These are phyloP conservation scores for Botrytis sinoallii DNA, from an alignment of 2,329 filamentous ascomycete species.

Conservation along the genomic window DNA sequence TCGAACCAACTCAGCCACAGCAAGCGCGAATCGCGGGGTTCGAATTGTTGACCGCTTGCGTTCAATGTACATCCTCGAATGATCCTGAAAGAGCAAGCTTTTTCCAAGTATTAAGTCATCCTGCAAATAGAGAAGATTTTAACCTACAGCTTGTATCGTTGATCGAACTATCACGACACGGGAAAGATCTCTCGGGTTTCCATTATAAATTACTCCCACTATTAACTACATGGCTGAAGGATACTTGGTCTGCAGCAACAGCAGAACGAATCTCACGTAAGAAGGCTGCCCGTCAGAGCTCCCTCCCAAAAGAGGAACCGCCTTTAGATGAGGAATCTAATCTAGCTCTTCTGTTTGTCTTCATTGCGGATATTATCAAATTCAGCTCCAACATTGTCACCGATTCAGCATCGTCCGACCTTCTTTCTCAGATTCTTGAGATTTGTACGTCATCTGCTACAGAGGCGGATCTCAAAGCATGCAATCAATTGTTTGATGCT, in stretches of 20 bases:
- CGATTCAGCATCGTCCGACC: slow-evolving; percentile 56
- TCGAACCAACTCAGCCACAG: slow-evolving; percentile 53
- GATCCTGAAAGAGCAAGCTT: slow-evolving; percentile 65
- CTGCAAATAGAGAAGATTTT: slow-evolving; percentile 60
- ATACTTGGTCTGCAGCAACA: slow-evolving; percentile 53
- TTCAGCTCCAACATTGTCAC: slow-evolving; percentile 70
- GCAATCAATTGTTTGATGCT: slow-evolving; percentile 65
- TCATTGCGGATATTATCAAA: slow-evolving; percentile 67
- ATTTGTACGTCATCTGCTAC: slow-evolving; percentile 68
- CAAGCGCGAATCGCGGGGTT: slow-evolving; percentile 59
- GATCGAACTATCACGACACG: slow-evolving; percentile 58
- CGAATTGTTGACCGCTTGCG: slow-evolving; percentile 63
- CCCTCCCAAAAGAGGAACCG: slow-evolving; percentile 40
- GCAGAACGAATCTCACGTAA: slow-evolving; percentile 55
- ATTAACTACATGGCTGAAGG: slow-evolving; percentile 58
- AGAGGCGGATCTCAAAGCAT: slow-evolving; percentile 62
- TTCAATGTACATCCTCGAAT: slow-evolving; percentile 59
- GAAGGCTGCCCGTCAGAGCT: slow-evolving; percentile 43
- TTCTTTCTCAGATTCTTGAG: slow-evolving; percentile 60
- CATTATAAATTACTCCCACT: slow-evolving; percentile 65
- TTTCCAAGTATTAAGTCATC: slow-evolving; percentile 58
- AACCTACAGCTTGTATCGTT: slow-evolving; percentile 63
- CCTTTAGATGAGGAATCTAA: slow-evolving; percentile 56
- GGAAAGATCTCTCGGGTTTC: slow-evolving; percentile 62
- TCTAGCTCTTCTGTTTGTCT: slow-evolving; percentile 61